These are phyloP conservation scores for Arctium lappa DNA, from an alignment of 129 eudicot genomes.

Conservation along the genomic window DNA sequence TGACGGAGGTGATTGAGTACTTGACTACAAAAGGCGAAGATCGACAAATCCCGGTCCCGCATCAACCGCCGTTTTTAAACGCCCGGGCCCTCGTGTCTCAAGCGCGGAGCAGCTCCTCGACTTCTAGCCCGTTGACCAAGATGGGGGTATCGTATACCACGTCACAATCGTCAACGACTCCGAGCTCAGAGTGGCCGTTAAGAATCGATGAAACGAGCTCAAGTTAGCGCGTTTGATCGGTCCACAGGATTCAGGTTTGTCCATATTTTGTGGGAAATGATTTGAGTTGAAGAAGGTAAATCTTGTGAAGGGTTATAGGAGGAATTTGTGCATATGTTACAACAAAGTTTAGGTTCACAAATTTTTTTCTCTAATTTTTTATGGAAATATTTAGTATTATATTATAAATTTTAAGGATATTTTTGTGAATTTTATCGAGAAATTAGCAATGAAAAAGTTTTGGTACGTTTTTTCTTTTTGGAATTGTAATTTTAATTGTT, in stretches of 20 bases:
- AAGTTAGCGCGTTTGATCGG: constrained; percentile 11
- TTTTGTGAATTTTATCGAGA: constrained; percentile 13
- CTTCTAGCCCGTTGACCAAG: constrained; percentile 37
- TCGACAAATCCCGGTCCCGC: constrained; percentile 44
- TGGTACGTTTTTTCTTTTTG: neutral
- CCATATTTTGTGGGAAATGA: neutral
- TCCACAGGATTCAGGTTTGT: neutral
- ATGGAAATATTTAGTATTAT: constrained; percentile 16
- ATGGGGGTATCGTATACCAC: constrained; percentile 44
- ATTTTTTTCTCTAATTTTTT: neutral
- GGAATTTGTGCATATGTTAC: constrained; percentile 30
- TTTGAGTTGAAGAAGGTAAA: neutral
- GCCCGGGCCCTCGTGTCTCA: constrained; percentile 36
- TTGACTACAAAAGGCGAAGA: constrained; percentile 32
- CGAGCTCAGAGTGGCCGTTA: constrained; percentile 51
- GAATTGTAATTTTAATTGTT: neutral
- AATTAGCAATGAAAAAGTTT: constrained; percentile 1
- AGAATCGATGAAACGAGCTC: constrained; percentile 40
- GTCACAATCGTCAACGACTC: constrained; percentile 52
- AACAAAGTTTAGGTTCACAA: constrained; percentile 14
- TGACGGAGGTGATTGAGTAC: constrained; percentile 55
- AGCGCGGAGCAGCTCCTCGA: constrained; percentile 27
- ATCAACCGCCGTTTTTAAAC: constrained; percentile 67
- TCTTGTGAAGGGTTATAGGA: constrained; percentile 10
- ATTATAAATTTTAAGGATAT: neutral